These are phyloP conservation scores for Malassezia yamatoensis DNA, from an alignment of 1,284 basidiomycete species.

Conservation along the genomic window DNA sequence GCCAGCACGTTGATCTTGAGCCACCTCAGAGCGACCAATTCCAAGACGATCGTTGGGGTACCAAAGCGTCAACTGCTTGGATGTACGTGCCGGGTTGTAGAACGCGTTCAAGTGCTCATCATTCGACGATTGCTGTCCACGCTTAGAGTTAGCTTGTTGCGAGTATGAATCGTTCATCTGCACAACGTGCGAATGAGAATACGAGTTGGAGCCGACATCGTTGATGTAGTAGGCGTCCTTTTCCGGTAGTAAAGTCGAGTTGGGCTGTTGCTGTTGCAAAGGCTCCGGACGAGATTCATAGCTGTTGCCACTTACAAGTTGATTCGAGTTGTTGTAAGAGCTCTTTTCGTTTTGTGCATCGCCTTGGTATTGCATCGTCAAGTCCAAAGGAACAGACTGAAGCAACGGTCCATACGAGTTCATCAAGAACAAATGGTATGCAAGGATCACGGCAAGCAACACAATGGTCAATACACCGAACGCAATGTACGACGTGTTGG, in stretches of 20 bases:
- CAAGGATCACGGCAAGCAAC: conserved; percentile 5
- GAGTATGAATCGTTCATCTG: conserved; percentile 14
- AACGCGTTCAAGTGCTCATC: conserved; percentile 24
- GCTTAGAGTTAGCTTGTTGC: not conserved
- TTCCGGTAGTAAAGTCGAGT: conserved; percentile 4
- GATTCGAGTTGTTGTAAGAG: not conserved
- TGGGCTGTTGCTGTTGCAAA: not conserved
- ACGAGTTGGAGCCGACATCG: conserved; percentile 16
- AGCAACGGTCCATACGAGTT: not conserved
- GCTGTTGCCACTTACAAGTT: not conserved
- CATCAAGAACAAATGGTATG: conserved; percentile 11
- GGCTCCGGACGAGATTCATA: not conserved
- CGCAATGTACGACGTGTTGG: conserved; percentile 10
- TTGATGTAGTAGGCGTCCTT: conserved; percentile 25
- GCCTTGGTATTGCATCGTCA: not conserved
- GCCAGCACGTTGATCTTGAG: conserved; percentile 33
- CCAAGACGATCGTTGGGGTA: conserved; percentile 44
- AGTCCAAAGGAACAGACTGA: not conserved
- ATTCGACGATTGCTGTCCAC: not conserved
- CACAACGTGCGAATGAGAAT: not conserved
- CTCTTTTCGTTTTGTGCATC: not conserved
- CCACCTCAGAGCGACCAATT: conserved; percentile 34
- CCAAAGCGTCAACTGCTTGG: conserved; percentile 41
- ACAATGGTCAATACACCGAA: conserved; percentile 17
- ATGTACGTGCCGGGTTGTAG: conserved; percentile 34